Percentiles rank a stretch among this genome's conserved stretches.
Evolutionary conservation across 1,284 basidiomycete genomes (phyloP).

Genomic region (Irpex rosettiformis): DNA sequence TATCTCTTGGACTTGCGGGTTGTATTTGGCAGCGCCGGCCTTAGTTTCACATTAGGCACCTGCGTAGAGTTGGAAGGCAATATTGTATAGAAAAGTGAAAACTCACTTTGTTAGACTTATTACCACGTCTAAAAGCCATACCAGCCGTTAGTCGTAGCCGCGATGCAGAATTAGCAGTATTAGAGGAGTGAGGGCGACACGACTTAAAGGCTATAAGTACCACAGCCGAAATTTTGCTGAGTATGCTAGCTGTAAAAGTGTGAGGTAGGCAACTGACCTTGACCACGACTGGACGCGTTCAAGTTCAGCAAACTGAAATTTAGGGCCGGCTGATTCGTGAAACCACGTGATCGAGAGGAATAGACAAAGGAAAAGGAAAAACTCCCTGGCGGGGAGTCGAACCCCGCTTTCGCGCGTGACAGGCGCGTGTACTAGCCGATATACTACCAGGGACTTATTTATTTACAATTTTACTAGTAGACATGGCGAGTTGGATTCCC

Average conservation of each 20-base stretch:
- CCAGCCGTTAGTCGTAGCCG: too few relatives aligned
- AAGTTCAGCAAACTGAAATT: conserved; percentile 12
- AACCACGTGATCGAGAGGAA: conserved; percentile 9
- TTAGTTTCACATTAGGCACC: conserved; percentile 76
- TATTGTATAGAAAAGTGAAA: not conserved
- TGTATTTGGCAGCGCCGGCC: conserved; percentile 45
- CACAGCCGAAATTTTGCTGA: too few relatives aligned
- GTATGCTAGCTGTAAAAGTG: too few relatives aligned
- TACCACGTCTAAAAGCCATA: conserved; percentile 28
- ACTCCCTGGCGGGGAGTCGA: conserved; percentile 41
- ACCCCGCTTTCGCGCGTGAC: conserved; percentile 36
- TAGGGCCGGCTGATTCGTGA: conserved; percentile 25
- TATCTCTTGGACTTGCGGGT: conserved; percentile 9
- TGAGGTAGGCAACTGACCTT: too few relatives aligned
- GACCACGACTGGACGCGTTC: not conserved
- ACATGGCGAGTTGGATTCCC: too few relatives aligned
- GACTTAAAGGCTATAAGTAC: too few relatives aligned
- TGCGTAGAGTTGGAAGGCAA: conserved; percentile 23
- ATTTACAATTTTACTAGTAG: too few relatives aligned
- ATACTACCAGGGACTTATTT: conserved; percentile 10
- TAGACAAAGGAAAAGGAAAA: not conserved
- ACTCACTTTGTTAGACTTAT: conserved; percentile 45
- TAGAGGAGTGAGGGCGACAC: not conserved
- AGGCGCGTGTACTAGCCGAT: conserved; percentile 15
- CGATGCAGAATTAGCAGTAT: not conserved